Evolutionary conservation across 257 asterid genomes (phyloP), one percentile per base, ranked within the genome.

Genomic region (Nicotiana paniculata): DNA sequence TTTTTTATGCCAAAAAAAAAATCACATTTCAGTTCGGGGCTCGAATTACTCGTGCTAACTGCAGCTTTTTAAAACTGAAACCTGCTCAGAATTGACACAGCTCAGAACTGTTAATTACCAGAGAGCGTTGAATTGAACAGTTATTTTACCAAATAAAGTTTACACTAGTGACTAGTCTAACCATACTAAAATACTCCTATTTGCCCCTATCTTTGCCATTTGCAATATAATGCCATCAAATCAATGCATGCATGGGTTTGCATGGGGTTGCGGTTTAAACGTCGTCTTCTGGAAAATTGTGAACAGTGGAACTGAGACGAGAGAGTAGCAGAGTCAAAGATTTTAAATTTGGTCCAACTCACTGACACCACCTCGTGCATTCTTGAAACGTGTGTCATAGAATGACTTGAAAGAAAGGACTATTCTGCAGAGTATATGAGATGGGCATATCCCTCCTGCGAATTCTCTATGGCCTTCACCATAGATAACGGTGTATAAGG

Each of bases 101-200:
- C 24, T 30, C 43, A 30, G 46, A n/a, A 65, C 59, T 72, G 78
- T 46, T 11, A 70, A 43, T 43, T 39, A 21, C 43, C 39, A 74
- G 39, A 48, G 61, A 48, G 79, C 79, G 79, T 74, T 74, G 79
- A 74, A 74, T 74, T 46, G 39, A 74, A 74, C 43, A 72, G 78
- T 70, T 48, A 8, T 46, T 35, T 63, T 11, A 6, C 37, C 18
- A 63, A 63, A 63, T 63, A 62, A 1, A 6, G 26, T 11, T 57
- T 12, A 66, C 74, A 32, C 26, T 66, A 32, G 26, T 9, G 39
- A 66, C 46, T 18, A 18, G 15, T 3, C 12, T 66, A 33, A 43
- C 11, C 48, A 39, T 43, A 7, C 48, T 43, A 43, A 8, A 24
- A 1, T 10, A 39, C 4, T 39, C 4, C 5, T 9, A 10, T 10